Percentiles rank a stretch among this genome's conserved stretches.
phyloP scores from a whole-genome alignment of 1,284 basidiomycete species.

The Schizophyllum amplum region DNA sequence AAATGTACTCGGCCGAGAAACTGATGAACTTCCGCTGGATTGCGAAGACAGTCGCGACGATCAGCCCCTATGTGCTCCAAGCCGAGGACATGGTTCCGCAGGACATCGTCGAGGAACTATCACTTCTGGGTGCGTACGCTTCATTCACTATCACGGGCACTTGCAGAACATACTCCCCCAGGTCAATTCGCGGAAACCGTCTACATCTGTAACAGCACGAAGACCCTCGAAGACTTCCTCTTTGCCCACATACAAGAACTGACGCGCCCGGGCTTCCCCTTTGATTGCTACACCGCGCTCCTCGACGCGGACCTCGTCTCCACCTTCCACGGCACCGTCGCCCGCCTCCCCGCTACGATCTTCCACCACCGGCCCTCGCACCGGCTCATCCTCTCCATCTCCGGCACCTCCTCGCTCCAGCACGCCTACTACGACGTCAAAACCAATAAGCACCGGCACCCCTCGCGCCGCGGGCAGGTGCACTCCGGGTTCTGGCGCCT shows the following conservation, averaged over 20 bases:
- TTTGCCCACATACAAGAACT: slow-evolving; percentile 31
- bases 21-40: slow-evolving; percentile 45
- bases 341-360: slow-evolving; percentile 33
- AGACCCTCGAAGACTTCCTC: slow-evolving; percentile 29
- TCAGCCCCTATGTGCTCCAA: slow-evolving; percentile 31
- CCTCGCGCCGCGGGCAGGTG: slow-evolving; percentile 27
- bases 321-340: slow-evolving; percentile 30
- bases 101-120: slow-evolving; percentile 28
- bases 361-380: slow-evolving; percentile 30
- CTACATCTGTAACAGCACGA: slow-evolving; percentile 22
- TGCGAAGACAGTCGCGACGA: slow-evolving; percentile 33
- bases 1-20: slow-evolving; percentile 40
- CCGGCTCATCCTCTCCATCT: slow-evolving; percentile 40
- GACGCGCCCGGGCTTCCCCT: slow-evolving; percentile 33
- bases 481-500: slow-evolving; percentile 47
- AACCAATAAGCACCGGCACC: slow-evolving; percentile 27
- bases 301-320: slow-evolving; percentile 25
- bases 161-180: too few relatives aligned
- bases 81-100: slow-evolving; percentile 27
- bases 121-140: slow-evolving; percentile 29
- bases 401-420: slow-evolving; percentile 32
- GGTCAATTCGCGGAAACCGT: slow-evolving; percentile 45
- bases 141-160: background rate
- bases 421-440: slow-evolving; percentile 39
- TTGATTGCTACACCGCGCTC: slow-evolving; percentile 38